Evolutionary conservation across 441 rosid species (phyloP), one percentile per base, ranked within the genome.

Genomic region (Populus tomentosa): DNA sequence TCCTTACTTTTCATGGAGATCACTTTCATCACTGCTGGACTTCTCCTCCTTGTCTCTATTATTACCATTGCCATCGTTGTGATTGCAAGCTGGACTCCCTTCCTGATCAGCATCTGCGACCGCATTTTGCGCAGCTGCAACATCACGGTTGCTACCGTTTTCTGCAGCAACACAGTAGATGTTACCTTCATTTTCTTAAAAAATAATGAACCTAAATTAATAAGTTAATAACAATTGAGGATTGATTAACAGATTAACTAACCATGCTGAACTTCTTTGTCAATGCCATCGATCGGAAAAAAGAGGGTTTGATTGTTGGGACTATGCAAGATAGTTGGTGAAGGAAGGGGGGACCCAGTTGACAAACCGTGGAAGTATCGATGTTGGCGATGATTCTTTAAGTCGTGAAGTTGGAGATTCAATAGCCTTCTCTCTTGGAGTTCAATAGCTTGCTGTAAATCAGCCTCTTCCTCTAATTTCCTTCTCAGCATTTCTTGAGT

Each of bases 371-470:
- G 73, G 21, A 89, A 81, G 21, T 83, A 85, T 38, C 89, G 90
- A 46, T 81, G 84, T 65, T 86, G 68, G 2, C 24, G 67, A 11
- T 23, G 67, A 6, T 86, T 89, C 78, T 90, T 87, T 46, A 83
- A 83, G 71, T 89, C 90, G 18, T 85, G 91, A 86, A 94, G 90
- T 73, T 92, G 93, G 85, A 94, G 78, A 78, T 82, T 79, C 93
- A 92, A 80, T 76, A 92, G 61, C 76, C 97, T 88, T 77, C 86
- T 87, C 33, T 88, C 85, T 75, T 90, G 95, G 56, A 89, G 88
- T 76, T 92, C 95, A 36, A 90, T 82, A 78, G 97, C 94, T 74
- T 90, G 93, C 80, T 84, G 94, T 82, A 94, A 76, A 67, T 89
- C 92, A 80, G 88, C 88, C 75, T 87, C 87, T 81, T 91, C 91